Conservation (phyloP, 2,329 filamentous ascomycete genomes). For the Ploettnerulaceae sp. region DNA sequence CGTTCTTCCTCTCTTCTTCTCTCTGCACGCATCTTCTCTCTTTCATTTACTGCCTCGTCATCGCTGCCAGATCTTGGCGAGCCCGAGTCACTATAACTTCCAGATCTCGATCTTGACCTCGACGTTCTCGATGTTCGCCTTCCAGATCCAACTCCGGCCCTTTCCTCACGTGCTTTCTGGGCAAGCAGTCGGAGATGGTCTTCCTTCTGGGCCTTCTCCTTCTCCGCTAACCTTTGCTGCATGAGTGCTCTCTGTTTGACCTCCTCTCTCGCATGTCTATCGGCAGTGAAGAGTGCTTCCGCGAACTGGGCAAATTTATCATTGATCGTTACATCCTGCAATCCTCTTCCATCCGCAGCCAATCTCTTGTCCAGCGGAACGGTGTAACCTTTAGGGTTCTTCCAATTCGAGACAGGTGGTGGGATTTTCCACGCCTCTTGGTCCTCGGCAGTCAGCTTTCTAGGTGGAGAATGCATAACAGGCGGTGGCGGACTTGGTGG, state of each 20-base stretch:
- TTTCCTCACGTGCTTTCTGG: conserved; percentile 86
- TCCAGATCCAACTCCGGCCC: conserved; percentile 49
- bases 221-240: conserved; percentile 94
- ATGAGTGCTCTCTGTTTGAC: conserved; percentile 87
- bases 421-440: conserved; percentile 94
- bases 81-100: conserved; percentile 49
- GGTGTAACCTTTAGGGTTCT: conserved; percentile 98
- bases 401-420: conserved; percentile 95
- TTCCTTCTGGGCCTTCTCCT: conserved; percentile 92
- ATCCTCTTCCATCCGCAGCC: conserved; percentile 83
- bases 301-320: conserved; percentile 98
- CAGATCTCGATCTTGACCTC: conserved; percentile 39
- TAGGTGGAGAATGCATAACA: conserved; percentile 88
- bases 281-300: conserved; percentile 89
- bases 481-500: conserved; percentile 90
- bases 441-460: conserved; percentile 93
- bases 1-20: conserved; percentile 77
- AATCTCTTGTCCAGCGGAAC: conserved; percentile 92
- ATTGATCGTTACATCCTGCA: conserved; percentile 94
- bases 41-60: conserved; percentile 68
- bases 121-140: conserved; percentile 36
- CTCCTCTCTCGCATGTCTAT: conserved; percentile 91
- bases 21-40: conserved; percentile 74
- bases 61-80: conserved; percentile 38
- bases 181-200: conserved; percentile 84